phyloP scores from a whole-genome alignment of 2,329 filamentous ascomycete genomes.

The Colletotrichum lindemuthianum region DNA sequence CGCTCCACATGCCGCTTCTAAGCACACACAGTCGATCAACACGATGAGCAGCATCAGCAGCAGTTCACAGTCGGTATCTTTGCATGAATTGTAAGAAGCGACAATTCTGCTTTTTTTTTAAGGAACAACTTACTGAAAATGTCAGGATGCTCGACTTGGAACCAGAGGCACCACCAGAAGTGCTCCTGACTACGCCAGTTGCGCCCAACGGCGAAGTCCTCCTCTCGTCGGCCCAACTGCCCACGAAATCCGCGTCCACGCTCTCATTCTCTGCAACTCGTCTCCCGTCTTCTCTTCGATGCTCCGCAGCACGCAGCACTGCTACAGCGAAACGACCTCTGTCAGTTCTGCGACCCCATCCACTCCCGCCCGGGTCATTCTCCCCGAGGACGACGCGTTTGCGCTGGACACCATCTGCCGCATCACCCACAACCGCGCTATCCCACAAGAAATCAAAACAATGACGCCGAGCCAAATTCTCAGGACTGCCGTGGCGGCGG shows the following conservation, averaged over 20 bases:
- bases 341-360: background rate
- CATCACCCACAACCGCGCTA: background rate
- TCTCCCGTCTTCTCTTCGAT: slow-evolving; percentile 18
- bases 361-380: background rate
- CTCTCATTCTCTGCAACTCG: slow-evolving; percentile 3
- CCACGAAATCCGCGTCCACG: slow-evolving; percentile 5
- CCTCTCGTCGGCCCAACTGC: slow-evolving; percentile 9
- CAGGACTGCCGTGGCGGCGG: background rate
- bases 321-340: background rate
- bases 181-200: background rate
- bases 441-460: background rate
- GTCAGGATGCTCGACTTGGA: too few species aligned
- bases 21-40: too few species aligned
- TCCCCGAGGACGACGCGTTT: slow-evolving; percentile 3
- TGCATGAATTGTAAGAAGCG: too few species aligned
- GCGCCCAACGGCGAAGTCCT: slow-evolving; percentile 15
- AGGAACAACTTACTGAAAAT: too few species aligned
- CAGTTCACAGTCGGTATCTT: too few species aligned
- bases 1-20: too few species aligned
- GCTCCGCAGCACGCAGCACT: background rate
- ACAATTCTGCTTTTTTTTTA: too few species aligned
- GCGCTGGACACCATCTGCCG: slow-evolving; percentile 18
- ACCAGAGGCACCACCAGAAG: too few species aligned
- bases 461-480: slow-evolving; percentile 1
- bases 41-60: too few species aligned